phyloP scores from a whole-genome alignment of 257 asterid species.

The Solanum chiquidenum region DNA sequence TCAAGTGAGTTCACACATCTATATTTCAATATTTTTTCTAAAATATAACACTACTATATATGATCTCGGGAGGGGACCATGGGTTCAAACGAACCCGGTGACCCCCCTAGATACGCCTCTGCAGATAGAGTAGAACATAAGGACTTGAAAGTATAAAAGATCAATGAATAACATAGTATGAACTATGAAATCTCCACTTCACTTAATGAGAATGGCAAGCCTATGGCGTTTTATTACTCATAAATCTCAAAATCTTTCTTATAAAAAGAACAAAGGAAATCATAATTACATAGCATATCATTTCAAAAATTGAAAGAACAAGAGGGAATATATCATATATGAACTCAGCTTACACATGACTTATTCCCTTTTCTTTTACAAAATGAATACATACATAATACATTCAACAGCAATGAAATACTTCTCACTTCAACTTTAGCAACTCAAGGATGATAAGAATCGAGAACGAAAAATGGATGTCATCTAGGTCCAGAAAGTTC shows the following conservation, averaged over 20 bases:
- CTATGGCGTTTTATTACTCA: background rate
- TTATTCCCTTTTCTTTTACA: constrained; percentile 30
- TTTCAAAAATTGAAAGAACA: background rate
- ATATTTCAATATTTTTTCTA: no score
- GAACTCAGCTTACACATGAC: constrained; percentile 13
- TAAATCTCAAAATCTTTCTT: background rate
- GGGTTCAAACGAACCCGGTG: no score
- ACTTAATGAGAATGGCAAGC: no score
- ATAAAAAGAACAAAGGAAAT: background rate
- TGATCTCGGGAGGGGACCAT: no score
- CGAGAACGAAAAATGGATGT: constrained; percentile 1
- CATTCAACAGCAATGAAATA: constrained; percentile 22
- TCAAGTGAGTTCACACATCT: no score
- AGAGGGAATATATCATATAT: background rate
- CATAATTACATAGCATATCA: background rate
- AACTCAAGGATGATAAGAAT: background rate
- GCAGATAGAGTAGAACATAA: no score
- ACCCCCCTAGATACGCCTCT: no score
- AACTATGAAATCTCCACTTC: background rate
- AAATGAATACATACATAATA: constrained; percentile 24
- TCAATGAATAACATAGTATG: no score
- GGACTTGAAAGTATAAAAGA: no score
- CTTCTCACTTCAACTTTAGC: background rate
- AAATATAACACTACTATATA: no score
- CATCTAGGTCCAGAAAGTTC: constrained; percentile 96